These are phyloP conservation scores for Kwoniella europaea DNA, from an alignment of 768 basidiomycete genomes.

Conservation along the genomic window DNA sequence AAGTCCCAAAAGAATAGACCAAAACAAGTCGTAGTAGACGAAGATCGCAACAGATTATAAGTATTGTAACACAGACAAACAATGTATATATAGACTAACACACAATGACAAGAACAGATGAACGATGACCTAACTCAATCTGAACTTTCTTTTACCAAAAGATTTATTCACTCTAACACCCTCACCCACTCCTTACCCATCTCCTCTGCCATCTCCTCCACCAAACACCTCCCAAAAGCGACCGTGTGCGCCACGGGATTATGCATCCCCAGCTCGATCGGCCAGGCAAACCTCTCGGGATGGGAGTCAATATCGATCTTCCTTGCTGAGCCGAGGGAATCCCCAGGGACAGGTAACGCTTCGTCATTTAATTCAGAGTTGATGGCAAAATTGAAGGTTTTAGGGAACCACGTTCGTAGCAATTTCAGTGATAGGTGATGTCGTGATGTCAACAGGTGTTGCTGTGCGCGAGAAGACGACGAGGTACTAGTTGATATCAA, in stretches of 20 bases:
- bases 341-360: conserved; percentile 40
- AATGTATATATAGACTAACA: too few species aligned
- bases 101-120: too few species aligned
- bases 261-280: conserved; percentile 51
- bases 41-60: too few species aligned
- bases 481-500: conserved; percentile 30
- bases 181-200: conserved; percentile 38
- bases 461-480: conserved; percentile 28
- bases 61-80: too few species aligned
- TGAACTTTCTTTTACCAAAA: too few species aligned
- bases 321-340: conserved; percentile 40
- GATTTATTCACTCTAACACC: conserved; percentile 8
- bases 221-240: conserved; percentile 45
- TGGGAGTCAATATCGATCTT: conserved; percentile 39
- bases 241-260: conserved; percentile 41
- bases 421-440: conserved; percentile 38
- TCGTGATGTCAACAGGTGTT: conserved; percentile 36
- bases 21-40: too few species aligned
- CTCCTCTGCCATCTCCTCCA: conserved; percentile 39
- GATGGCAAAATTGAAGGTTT: conserved; percentile 40
- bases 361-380: conserved; percentile 42
- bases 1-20: too few species aligned
- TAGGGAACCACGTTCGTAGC: conserved; percentile 36
- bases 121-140: too few species aligned
- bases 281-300: conserved; percentile 45